phyloP scores from a whole-genome alignment of 495 filamentous ascomycete species.

The Penicillium coffeae region DNA sequence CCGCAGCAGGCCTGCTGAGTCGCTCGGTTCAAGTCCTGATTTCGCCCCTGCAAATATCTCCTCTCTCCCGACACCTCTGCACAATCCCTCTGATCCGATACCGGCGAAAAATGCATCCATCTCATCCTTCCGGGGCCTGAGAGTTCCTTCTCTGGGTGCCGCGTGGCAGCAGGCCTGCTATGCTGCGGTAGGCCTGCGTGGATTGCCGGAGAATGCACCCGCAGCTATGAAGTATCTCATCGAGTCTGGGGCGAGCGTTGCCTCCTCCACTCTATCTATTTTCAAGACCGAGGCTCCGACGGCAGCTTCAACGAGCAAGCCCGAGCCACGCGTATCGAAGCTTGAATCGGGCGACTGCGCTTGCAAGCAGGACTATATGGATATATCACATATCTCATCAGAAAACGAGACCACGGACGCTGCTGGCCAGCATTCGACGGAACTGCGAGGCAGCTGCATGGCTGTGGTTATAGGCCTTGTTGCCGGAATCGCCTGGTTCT shows the following conservation, averaged over 20 bases:
- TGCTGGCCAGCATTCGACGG: constrained; percentile 26
- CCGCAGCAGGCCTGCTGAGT: constrained; percentile 11
- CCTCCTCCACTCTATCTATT: constrained; percentile 4
- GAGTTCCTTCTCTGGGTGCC: constrained; percentile 10
- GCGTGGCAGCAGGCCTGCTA: constrained; percentile 39
- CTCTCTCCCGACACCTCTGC: constrained; percentile 10
- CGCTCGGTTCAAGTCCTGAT: constrained; percentile 8
- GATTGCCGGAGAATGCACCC: constrained; percentile 1
- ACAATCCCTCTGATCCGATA: neutral
- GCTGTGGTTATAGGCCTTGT: constrained; percentile 41
- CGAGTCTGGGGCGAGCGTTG: constrained; percentile 1
- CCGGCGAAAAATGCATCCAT: constrained; percentile 2
- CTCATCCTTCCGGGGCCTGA: neutral
- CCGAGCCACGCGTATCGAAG: neutral
- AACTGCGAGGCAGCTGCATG: constrained; percentile 40
- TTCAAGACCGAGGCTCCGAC: neutral
- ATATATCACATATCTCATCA: constrained; percentile 8
- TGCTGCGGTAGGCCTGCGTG: constrained; percentile 12
- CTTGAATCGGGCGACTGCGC: constrained; percentile 2
- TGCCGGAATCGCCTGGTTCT: constrained; percentile 44
- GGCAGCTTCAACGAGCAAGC: neutral
- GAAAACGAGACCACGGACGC: constrained; percentile 25
- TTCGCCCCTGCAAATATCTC: constrained; percentile 15
- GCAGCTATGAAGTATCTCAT: neutral
- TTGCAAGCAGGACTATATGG: neutral